These are phyloP conservation scores for Colletotrichum neosansevieriae DNA, from an alignment of 2,329 filamentous ascomycete genomes.

Conservation along the genomic window DNA sequence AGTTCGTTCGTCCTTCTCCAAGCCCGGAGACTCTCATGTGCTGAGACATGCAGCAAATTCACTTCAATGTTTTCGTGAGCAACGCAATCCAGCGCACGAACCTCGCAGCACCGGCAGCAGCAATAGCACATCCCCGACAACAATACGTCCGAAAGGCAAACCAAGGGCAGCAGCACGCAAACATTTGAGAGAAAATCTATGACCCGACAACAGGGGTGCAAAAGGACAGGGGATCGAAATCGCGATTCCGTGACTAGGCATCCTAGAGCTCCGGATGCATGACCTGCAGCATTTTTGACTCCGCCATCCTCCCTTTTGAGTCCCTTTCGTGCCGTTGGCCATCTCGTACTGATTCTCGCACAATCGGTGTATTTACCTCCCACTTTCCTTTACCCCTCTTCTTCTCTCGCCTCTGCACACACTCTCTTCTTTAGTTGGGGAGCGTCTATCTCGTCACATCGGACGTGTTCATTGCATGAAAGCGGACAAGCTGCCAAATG, in stretches of 20 bases:
- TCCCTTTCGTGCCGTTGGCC: not conserved
- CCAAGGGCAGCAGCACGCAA: not conserved
- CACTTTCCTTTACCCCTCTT: not conserved
- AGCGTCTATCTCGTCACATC: not conserved
- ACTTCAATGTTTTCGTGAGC: not conserved
- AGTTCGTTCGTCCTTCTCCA: not conserved
- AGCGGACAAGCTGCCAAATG: not conserved
- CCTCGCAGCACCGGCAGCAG: not conserved
- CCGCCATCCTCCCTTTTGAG: not conserved
- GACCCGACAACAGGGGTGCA: not conserved
- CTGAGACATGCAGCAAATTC: slow-evolving; percentile 18
- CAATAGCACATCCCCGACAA: not conserved
- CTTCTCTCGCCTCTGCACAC: not conserved
- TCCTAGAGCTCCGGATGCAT: not conserved
- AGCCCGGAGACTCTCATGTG: not conserved
- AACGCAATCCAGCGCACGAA: no score
- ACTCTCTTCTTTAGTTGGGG: not conserved
- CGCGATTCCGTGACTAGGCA: not conserved
- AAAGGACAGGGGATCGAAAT: not conserved
- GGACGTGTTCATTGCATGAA: not conserved
- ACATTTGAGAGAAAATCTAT: not conserved
- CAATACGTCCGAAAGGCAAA: no score
- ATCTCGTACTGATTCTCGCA: no score
- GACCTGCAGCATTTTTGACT: not conserved
- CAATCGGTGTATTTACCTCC: not conserved